Evolutionary conservation across 2,329 filamentous ascomycete species (phyloP), one percentile per base, ranked within the genome.

Genomic region (Scortechinia acanthostroma): DNA sequence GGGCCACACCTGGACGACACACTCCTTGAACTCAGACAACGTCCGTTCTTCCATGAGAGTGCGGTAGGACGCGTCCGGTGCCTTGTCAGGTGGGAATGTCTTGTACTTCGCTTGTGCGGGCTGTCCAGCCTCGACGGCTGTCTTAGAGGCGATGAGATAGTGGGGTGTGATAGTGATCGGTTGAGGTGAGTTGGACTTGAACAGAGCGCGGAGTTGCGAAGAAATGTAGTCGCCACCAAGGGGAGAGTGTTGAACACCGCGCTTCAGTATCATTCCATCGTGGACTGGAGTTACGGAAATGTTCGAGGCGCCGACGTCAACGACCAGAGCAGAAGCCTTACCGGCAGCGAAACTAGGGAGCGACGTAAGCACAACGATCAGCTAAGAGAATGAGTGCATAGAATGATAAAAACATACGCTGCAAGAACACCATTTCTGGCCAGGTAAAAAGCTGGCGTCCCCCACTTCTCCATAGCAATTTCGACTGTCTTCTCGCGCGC

Each of bases 401-500:
- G 44, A 17, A 23, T 22, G 42, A 22, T 13, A 21, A 16, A 19
- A 6, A 21, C 6, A 54, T 83, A 84, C 43, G 80, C 76, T 45
- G 80, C 75, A 56, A 85, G 69, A 46, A 83, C 78, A 44, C 80
- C 81, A 46, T 68, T 80, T 55, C 79, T 76, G 17, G 77, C 79
- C 46, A 85, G 66, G 56, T 80, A 86, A 60, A 83, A 86, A 15
- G 82, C 81, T 4, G 81, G 81, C 17, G 75, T 73, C 20, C 78
- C 80, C 77, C 81, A 86, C 51, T 78, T 77, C 60, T 86, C 81
- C 70, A 86, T 83, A n/a, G 80, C 81, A 46, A 85, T 74, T 58
- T 86, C 81, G 50, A 83, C 80, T 43, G 73, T 77, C 67, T 82
- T 83, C 58, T 86, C 81, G 47, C 82, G 68, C 49, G 76, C 73